Base-by-base conservation (phyloP, 2,329 filamentous ascomycete genomes). In the Fusarium foetens region DNA sequence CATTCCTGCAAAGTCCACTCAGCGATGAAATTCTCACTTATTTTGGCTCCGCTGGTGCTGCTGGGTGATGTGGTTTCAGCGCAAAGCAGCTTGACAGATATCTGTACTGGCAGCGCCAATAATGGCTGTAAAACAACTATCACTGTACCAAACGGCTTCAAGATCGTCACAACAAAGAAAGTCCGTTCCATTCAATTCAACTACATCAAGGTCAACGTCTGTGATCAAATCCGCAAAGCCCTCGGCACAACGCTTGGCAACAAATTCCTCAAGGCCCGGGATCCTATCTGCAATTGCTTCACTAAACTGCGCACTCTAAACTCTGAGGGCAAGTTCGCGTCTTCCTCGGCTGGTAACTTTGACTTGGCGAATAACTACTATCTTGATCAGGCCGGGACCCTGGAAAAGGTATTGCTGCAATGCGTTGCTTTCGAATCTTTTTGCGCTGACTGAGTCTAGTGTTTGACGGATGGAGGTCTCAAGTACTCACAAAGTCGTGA, bases 171-270 rank as follows among this genome's bases (percentile, higher is more conserved):
- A 17, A 17, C 46, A 23, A 49, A 16, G 21, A 33, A 33, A 31
- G 46, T 49, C 19, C 46, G 46, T 13, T 33, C 46, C 8, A 49
- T 49, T n/a, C 29, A 49, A 21, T 49, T 49, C 29, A 49, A 49
- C 29, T 49, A 49, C 46, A 49, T 49, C 46, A 33, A 49, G 29
- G 46, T 49, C 46, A 33, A 49, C 16, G 29, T 49, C 29, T 49
- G 46, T 16, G 46, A 31, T 5, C 46, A 49, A 49, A 10, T 49
- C 21, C 29, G 29, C 14, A 49, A 49, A 49, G 46, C 46, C 8
- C 46, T 49, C 11, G 46, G 29, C 14, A 23, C 21, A 4, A 33
- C 46, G 21, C 29, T 49, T 12, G 46, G 46, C 16, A 49, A 49
- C 46, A 49, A 33, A 23, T 49, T 49, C 46, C 46, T 49, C 3